These are phyloP conservation scores for Lanmaoa pseudosensibilis DNA, from an alignment of 768 basidiomycete genomes.

Conservation along the genomic window DNA sequence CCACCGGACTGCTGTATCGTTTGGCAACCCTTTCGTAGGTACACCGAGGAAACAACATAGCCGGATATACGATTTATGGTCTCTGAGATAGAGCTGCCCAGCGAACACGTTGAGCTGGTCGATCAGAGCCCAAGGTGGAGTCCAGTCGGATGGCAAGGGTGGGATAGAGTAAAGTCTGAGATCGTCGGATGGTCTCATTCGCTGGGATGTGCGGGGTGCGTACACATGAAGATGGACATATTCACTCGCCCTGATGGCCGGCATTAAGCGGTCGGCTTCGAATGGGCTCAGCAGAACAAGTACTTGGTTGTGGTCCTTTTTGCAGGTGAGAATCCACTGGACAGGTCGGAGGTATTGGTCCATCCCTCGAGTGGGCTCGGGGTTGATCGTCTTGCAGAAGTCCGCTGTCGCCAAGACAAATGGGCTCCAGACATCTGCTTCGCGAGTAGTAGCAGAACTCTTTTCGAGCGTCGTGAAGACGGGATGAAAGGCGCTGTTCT, in stretches of 20 bases:
- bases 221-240: constrained; percentile 41
- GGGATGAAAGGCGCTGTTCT: constrained; percentile 23
- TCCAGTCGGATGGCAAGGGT: constrained; percentile 1
- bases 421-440: too few relatives aligned
- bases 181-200: constrained; percentile 38
- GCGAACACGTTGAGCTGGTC: too few relatives aligned
- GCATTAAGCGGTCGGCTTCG: constrained; percentile 40
- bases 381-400: constrained; percentile 7
- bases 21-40: neutral
- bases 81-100: too few relatives aligned
- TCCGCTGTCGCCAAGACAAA: constrained; percentile 13
- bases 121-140: neutral
- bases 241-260: constrained; percentile 35
- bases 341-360: constrained; percentile 23
- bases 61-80: too few relatives aligned
- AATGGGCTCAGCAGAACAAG: constrained; percentile 12
- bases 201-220: constrained; percentile 36
- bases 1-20: neutral
- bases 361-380: neutral
- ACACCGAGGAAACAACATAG: constrained; percentile 26
- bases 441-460: neutral
- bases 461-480: constrained; percentile 6
- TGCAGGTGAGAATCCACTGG: constrained; percentile 20
- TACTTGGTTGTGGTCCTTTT: neutral
- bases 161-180: constrained; percentile 14